Evolutionary conservation across 2,329 filamentous ascomycete species (phyloP).

Genomic region (Paracoccidioides brasiliensis): DNA sequence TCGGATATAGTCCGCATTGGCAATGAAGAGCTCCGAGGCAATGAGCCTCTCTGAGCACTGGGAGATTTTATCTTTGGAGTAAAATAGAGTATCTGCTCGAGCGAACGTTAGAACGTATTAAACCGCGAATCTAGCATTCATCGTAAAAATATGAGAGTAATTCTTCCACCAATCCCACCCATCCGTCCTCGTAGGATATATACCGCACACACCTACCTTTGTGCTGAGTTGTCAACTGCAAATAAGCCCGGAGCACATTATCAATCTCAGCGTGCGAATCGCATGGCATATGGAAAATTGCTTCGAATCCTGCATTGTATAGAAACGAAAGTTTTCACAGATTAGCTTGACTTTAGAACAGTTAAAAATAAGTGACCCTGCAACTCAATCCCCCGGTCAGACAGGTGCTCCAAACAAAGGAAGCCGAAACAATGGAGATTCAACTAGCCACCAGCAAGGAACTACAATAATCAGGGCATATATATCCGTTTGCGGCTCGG

Average conservation of each 20-base stretch:
- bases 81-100: conserved; percentile 29
- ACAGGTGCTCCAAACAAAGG: background rate
- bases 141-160: background rate
- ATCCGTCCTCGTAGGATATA: background rate
- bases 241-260: conserved; percentile 70
- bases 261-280: conserved; percentile 59
- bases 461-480: background rate
- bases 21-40: conserved; percentile 57
- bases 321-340: background rate
- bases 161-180: conserved; percentile 2
- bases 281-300: conserved; percentile 48
- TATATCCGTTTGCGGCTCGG: background rate
- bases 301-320: conserved; percentile 47
- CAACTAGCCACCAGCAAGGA: background rate
- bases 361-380: background rate
- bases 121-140: background rate
- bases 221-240: conserved; percentile 62
- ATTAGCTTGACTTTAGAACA: background rate
- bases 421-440: background rate
- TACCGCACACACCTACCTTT: conserved; percentile 37
- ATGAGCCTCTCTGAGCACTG: conserved; percentile 69
- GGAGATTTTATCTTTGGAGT: conserved; percentile 65
- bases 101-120: background rate
- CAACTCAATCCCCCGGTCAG: background rate
- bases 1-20: conserved; percentile 74